Evolutionary conservation across 2,329 filamentous ascomycete species (phyloP), one percentile per base, ranked within the genome.

Genomic region (Grosmannia huntii): DNA sequence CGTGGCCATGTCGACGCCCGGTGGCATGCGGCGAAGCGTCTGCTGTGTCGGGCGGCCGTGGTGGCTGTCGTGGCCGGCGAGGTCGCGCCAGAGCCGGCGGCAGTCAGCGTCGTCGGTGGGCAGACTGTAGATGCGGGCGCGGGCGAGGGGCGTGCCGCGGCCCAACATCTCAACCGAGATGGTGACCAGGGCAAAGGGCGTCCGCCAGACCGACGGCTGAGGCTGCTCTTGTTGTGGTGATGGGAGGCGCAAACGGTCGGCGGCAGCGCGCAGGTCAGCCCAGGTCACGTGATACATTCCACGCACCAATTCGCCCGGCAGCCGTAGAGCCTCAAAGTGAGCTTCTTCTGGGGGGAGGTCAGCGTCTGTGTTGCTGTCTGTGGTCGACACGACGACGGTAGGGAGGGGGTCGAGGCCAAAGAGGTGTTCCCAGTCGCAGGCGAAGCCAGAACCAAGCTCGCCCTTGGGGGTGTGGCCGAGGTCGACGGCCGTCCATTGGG

Each of bases 71-170:
- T 14, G 1, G 44, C 28, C 21, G 21, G 57, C 57, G 10, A 55
- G 57, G 5, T 83, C 76, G 5, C 95, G 80, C 92, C 92, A 96
- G 68, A 85, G 78, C 7, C 75, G 72, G 19, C 86, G 81, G 1
- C 91, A 77, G 78, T 69, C 57, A 62, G 62, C 19, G 51, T 56
- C 50, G 19, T 61, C 60, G 9, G 67, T 70, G n/a, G 92, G 89
- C 19, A 97, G 82, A 16, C 89, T 85, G 71, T 97, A 99, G 63
- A 97, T 84, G 41, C 94, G 82, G 4, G 92, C 89, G 68, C 86
- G 88, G 3, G 82, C 73, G 0, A 73, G 76, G 4, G 85, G 87
- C 1, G 86, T 80, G 28, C 94, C 92, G 58, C 89, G 83, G 46
- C 78, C 76, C 10, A 87, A 68, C 52, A 94, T 76, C 0, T 75